These are phyloP conservation scores for Amaranthus hypochondriacus DNA, from an alignment of 148 eudicot genomes.

Conservation along the genomic window DNA sequence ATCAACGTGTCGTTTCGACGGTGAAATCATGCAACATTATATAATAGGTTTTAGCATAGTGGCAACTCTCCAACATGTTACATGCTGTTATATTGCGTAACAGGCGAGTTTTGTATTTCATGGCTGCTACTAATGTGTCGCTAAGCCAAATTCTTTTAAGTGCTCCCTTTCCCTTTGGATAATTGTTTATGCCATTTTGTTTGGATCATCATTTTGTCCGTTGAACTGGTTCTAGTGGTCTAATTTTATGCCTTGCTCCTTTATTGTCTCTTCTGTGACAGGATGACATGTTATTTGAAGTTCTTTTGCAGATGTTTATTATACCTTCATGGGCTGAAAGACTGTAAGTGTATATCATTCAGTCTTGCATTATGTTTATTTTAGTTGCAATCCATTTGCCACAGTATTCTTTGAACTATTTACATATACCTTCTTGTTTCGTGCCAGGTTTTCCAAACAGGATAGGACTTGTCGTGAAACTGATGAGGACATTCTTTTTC, in stretches of 20 bases:
- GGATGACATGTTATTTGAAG: conserved; percentile 87
- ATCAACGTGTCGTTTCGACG: too few relatives aligned
- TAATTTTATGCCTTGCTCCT: background rate
- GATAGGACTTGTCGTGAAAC: conserved; percentile 30
- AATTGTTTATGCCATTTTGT: too few relatives aligned
- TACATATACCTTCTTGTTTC: conserved; percentile 16
- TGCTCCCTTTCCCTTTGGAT: too few relatives aligned
- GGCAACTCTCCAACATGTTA: too few relatives aligned
- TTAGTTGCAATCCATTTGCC: background rate
- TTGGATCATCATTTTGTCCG: too few relatives aligned
- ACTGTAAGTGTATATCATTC: conserved; percentile 37
- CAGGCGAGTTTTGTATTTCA: too few relatives aligned
- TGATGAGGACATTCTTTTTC: conserved; percentile 39
- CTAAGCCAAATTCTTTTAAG: too few relatives aligned
- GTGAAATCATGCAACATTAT: too few relatives aligned
- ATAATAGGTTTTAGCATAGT: too few relatives aligned
- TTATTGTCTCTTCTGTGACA: conserved; percentile 22
- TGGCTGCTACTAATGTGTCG: too few relatives aligned
- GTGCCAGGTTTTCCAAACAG: conserved; percentile 31
- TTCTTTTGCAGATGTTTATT: conserved; percentile 62
- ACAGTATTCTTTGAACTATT: background rate
- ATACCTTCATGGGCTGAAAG: conserved; percentile 34
- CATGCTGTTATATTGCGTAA: too few relatives aligned
- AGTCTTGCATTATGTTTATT: conserved; percentile 1
- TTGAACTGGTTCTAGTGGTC: background rate